phyloP scores from a whole-genome alignment of 805 yeast species.

The Candida hungchunana region DNA sequence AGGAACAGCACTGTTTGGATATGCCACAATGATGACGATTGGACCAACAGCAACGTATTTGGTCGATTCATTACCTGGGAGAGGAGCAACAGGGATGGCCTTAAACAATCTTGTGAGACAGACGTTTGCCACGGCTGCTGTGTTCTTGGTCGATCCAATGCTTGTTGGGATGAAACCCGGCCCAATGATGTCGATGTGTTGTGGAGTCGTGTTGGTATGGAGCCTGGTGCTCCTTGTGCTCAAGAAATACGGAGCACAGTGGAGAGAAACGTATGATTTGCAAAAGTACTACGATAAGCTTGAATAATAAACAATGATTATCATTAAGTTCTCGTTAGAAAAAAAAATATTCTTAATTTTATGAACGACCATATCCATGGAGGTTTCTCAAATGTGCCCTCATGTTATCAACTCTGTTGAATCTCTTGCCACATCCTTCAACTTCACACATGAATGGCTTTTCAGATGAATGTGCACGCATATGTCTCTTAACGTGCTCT shows the following conservation, averaged over 20 bases:
- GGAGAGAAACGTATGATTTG: slow-evolving; percentile 61
- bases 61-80: slow-evolving; percentile 81
- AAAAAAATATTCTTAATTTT: too few species aligned
- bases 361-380: too few species aligned
- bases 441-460: slow-evolving; percentile 67
- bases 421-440: slow-evolving; percentile 62
- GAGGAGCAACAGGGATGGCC: slow-evolving; percentile 88
- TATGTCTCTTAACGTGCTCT: slow-evolving; percentile 72
- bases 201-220: slow-evolving; percentile 48
- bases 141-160: slow-evolving; percentile 72
- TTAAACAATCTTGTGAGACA: slow-evolving; percentile 72
- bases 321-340: background rate
- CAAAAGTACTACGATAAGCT: slow-evolving; percentile 47
- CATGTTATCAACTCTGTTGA: slow-evolving; percentile 74
- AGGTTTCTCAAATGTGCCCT: slow-evolving; percentile 71
- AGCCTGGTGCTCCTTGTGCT: slow-evolving; percentile 41
- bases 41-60: slow-evolving; percentile 78
- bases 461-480: slow-evolving; percentile 72
- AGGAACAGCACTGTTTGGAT: slow-evolving; percentile 79
- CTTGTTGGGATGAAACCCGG: slow-evolving; percentile 66
- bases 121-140: slow-evolving; percentile 69
- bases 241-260: slow-evolving; percentile 52
- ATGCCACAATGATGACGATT: slow-evolving; percentile 78
- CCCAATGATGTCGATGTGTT: slow-evolving; percentile 60
- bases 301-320: slow-evolving; percentile 19